phyloP scores from a whole-genome alignment of 305 asterid species.

The Fraxinus paxiana region DNA sequence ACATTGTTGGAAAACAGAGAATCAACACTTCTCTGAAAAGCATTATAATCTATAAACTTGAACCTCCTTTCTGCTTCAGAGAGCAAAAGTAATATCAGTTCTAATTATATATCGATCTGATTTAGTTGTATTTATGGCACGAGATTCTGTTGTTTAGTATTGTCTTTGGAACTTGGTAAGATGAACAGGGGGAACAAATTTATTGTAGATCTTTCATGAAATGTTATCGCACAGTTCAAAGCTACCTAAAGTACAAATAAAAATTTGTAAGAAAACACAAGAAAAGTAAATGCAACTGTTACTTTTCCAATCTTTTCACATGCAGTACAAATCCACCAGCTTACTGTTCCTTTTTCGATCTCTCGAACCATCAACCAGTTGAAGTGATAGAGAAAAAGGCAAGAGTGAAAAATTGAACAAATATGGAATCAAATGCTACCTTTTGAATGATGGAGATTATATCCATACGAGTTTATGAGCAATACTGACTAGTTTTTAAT shows the following conservation, averaged over 20 bases:
- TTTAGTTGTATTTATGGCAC: background rate
- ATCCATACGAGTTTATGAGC: background rate
- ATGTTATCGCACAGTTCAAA: background rate
- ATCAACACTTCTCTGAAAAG: background rate
- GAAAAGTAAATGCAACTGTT: background rate
- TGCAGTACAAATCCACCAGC: background rate
- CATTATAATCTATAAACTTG: slow-evolving; percentile 17
- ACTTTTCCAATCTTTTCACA: background rate
- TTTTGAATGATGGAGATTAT: background rate
- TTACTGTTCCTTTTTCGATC: background rate
- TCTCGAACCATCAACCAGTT: background rate
- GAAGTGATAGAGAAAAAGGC: background rate
- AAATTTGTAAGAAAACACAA: background rate
- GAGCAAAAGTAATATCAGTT: slow-evolving; percentile 12
- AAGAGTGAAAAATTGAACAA: background rate
- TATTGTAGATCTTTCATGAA: background rate
- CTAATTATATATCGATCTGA: background rate
- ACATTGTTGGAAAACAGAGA: slow-evolving; percentile 23
- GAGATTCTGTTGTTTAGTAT: background rate
- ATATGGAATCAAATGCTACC: background rate
- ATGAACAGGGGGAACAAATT: background rate
- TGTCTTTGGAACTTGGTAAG: background rate
- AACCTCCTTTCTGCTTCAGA: slow-evolving; percentile 30
- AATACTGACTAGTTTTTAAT: background rate
- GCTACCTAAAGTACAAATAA: background rate